Evolutionary conservation across 129 eudicot species (phyloP), one percentile per base, ranked within the genome.

Genomic region (Oenanthe sinensis): DNA sequence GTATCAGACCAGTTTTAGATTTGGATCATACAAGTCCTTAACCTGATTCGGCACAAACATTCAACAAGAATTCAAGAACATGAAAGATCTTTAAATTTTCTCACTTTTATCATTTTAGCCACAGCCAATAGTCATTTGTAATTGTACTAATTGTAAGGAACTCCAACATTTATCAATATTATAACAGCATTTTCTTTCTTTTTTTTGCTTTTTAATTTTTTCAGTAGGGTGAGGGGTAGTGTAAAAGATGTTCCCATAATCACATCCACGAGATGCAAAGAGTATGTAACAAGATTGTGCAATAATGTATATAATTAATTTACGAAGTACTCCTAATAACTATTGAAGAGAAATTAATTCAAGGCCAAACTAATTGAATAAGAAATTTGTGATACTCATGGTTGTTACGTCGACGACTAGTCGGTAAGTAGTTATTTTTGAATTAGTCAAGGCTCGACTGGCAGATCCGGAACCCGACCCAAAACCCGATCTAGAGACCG

Each of bases 41-140:
- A 12, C 70, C n/a, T 63, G 55, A 46, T 39, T 43, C 78, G 30
- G 74, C 77, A 70, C 37, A 24, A 65, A 6, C 58, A 65, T 77
- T 46, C 52, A 48, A 28, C 75, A 45, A 28, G 77, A 74, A 75
- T 58, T 78, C 40, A 33, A 62, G 45, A 85, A 67, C 77, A 39
- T 65, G 44, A 8, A 46, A 69, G 36, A 58, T 58, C 26, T n/a
- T 82, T 26, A 19, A 78, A 37, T 33, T 60, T 48, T 40, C 33
- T 44, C 55, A 62, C 4, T 33, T 78, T 55, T 42, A 20, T 43
- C 24, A 78, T 26, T 63, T 22, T 39, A 62, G 72, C 9, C 4
- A 43, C 15, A n/a, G 48, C 36, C 22, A 15, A 62, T 4, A 1
- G 46, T 20, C 30, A 20, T 60, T 20, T 71, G 50, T 77, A 43